Evolutionary conservation across 2,329 filamentous ascomycete genomes (phyloP), one percentile per base, ranked within the genome.

Genomic region (Penicillium verrucosum): DNA sequence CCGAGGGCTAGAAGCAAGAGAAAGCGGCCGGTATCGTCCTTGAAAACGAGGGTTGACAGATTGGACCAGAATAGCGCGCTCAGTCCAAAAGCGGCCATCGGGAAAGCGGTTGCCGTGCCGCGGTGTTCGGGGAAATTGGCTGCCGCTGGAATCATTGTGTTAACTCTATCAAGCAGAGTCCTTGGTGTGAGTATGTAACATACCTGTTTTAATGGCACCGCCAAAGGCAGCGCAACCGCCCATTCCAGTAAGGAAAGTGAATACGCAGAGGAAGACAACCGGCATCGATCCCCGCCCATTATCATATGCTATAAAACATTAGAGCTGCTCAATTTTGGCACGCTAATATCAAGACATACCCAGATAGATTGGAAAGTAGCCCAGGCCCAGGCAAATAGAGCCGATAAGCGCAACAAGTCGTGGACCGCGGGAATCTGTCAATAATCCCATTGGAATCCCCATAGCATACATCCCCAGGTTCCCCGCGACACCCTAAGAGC

Each of bases 51-150:
- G 18, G 85, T 85, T 23, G 91, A 90, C 34, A 95, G 76, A 2
- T 87, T 81, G 0, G 94, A 93, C 77, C 97, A 99, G 79, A 97
- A 96, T 76, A 99, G 94, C 53, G 94, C 94, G 71, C 92, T 97
- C 56, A 99, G 78, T 3, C 94, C 94, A 70, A 97, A 97, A 3
- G 90, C 92, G 55, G 94, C 90, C 54, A 97, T 77, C 6, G 94
- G 93, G 66, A 97, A 94, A 1, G 92, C 92, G 6, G 94, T 97
- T 6, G 94, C 94, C 4, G 93, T 96, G 54, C 94, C 94, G 61
- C 94, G 85, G 71, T 96, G 89, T 57, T 88, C 84, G 12, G 93
- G 93, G 85, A 92, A 97, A 75, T 97, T 97, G 62, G 94, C 82
- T 10, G 92, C 92, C 48, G 89, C 92, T 70, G 79, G 80, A 72